Evolutionary conservation across 805 yeast genomes (phyloP).

Genomic region (Zygosaccharomyces gambellarensis): DNA sequence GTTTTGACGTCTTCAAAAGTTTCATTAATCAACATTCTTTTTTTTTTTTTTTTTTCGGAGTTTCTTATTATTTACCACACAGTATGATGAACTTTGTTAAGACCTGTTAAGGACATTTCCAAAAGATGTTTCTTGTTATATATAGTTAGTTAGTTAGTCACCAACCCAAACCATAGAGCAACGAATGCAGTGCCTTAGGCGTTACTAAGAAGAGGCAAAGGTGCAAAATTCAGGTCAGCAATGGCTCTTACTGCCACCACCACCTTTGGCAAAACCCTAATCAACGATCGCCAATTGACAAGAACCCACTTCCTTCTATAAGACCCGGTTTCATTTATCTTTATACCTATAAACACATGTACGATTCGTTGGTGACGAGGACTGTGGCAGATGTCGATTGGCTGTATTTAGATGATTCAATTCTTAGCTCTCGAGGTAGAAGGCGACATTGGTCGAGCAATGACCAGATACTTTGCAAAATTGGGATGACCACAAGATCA

Average conservation of each 20-base stretch:
- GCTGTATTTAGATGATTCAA: constrained; percentile 24
- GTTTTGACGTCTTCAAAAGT: constrained; percentile 59
- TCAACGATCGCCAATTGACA: neutral
- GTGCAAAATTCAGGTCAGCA: constrained; percentile 16
- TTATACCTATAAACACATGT: constrained; percentile 25
- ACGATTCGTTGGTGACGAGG: constrained; percentile 13
- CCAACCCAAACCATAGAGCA: neutral
- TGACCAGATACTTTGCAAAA: constrained; percentile 25
- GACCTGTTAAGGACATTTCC: neutral
- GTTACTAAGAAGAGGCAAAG: constrained; percentile 20
- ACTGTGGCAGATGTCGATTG: constrained; percentile 11
- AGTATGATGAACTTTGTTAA: neutral
- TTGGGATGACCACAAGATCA: constrained; percentile 31
- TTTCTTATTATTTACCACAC: too few relatives aligned
- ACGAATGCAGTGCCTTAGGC: constrained; percentile 25
- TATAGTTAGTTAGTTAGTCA: neutral
- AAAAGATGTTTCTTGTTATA: neutral
- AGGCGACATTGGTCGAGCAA: constrained; percentile 18
- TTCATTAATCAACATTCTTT: constrained; percentile 62
- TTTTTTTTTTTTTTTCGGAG: neutral
- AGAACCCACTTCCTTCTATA: neutral
- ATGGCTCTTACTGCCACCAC: constrained; percentile 19
- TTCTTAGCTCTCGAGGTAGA: constrained; percentile 6
- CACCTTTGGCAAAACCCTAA: constrained; percentile 18
- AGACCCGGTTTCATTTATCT: constrained; percentile 27